A percentile compares a stretch with the other conserved stretches of the same genome.
These are phyloP conservation scores for Haematococcus lacustris DNA, from an alignment of 139 green algal genomes.

Conservation along the genomic window DNA sequence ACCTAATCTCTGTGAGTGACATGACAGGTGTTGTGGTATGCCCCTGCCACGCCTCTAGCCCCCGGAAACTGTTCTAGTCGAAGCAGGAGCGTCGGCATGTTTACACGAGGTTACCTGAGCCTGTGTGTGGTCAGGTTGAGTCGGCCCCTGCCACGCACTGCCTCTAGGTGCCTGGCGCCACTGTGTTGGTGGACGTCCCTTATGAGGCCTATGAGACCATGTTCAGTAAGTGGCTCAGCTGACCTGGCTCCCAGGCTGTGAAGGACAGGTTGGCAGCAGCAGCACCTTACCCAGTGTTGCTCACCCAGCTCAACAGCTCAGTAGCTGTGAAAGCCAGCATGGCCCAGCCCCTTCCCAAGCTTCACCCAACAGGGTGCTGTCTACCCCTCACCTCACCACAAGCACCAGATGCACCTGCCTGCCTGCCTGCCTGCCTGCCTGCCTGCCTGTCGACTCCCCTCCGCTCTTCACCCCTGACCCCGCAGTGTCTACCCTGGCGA, in stretches of 20 bases:
- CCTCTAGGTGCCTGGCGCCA: constrained; percentile 20
- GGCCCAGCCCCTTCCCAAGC: neutral
- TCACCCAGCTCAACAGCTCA: neutral
- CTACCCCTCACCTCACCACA: neutral
- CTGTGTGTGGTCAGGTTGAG: neutral
- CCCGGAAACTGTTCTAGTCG: neutral
- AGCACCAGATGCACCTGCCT: neutral
- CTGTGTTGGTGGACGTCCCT: constrained; percentile 73
- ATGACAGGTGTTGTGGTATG: neutral
- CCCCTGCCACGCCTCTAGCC: neutral
- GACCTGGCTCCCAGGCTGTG: neutral
- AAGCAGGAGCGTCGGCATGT: neutral
- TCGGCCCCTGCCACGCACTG: neutral
- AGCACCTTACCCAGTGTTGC: neutral
- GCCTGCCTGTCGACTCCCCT: neutral
- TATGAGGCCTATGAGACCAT: constrained; percentile 57
- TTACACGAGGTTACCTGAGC: neutral
- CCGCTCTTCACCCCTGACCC: neutral
- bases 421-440: neutral
- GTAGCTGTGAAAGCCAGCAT: neutral
- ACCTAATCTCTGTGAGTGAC: constrained; percentile 60
- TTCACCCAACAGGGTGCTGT: neutral
- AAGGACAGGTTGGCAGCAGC: neutral
- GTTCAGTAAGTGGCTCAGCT: constrained; percentile 40
- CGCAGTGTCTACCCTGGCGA: constrained; percentile 39